Percentiles rank a stretch among this genome's conserved stretches.
phyloP scores from a whole-genome alignment of 306 rosid genomes.

The Casuarina equisetifolia region DNA sequence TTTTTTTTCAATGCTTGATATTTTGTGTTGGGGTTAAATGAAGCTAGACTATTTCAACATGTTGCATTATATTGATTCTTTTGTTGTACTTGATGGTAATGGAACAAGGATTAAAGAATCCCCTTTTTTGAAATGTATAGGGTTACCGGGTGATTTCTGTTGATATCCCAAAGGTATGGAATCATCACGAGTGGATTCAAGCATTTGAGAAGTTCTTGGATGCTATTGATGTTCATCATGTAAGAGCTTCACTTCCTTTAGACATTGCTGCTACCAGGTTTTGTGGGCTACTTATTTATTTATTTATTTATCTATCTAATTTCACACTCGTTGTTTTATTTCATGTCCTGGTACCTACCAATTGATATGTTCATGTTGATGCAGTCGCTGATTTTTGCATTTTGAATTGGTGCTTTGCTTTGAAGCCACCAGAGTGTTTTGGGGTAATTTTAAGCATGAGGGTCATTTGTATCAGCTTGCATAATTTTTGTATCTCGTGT shows the following conservation, averaged over 20 bases:
- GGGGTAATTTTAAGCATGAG: conserved; percentile 1
- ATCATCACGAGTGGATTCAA: conserved; percentile 90
- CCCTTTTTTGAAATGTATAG: conserved; percentile 41
- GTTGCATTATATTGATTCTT: neutral
- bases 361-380: neutral
- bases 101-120: neutral
- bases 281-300: conserved; percentile 8
- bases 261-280: conserved; percentile 8
- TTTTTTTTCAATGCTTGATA: neutral
- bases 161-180: conserved; percentile 95
- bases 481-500: neutral
- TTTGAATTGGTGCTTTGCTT: conserved; percentile 3
- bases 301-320: conserved; percentile 21
- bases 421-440: conserved; percentile 7
- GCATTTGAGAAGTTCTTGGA: conserved; percentile 98
- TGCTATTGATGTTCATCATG: conserved; percentile 97
- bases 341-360: conserved; percentile 13
- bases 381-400: neutral
- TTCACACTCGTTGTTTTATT: neutral
- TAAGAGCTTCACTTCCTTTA: conserved; percentile 38
- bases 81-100: neutral
- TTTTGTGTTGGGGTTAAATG: neutral
- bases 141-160: conserved; percentile 95
- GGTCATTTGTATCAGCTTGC: neutral
- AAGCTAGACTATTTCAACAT: neutral